Percentiles rank a stretch among this genome's conserved stretches.
These are phyloP conservation scores for Isoetes engelmannii DNA, from an alignment of 83 land plant genomes.

Conservation along the genomic window DNA sequence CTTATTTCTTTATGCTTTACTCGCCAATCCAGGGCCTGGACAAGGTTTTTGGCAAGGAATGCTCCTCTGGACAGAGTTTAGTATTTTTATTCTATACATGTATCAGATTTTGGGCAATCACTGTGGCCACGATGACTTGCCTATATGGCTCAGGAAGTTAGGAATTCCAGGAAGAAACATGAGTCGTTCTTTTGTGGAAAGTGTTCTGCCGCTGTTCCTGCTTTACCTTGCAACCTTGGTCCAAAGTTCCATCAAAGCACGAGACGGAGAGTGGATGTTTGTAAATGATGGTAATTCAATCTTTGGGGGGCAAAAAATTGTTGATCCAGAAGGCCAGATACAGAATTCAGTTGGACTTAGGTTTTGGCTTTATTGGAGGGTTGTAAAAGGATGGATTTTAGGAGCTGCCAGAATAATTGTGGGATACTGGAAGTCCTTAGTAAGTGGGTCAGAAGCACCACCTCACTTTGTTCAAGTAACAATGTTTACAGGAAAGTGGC, in stretches of 20 bases:
- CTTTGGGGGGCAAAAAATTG: constrained; percentile 9
- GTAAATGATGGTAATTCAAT: constrained; percentile 31
- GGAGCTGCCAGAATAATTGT: constrained; percentile 30
- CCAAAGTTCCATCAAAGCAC: constrained; percentile 86
- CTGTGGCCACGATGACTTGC: constrained; percentile 45
- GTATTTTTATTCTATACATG: constrained; percentile 73
- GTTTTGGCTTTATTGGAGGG: constrained; percentile 31
- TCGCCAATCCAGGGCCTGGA: constrained; percentile 88
- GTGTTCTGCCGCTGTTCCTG: constrained; percentile 77
- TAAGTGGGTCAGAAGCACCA: constrained; percentile 84
- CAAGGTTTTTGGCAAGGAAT: constrained; percentile 74
- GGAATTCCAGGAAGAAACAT: constrained; percentile 67
- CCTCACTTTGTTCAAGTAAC: constrained; percentile 95
- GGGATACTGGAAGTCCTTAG: constrained; percentile 74
- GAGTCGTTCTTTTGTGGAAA: constrained; percentile 71
- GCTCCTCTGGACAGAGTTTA: constrained; percentile 84
- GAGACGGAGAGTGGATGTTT: constrained; percentile 85
- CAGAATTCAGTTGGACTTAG: neutral
- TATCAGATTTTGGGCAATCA: constrained; percentile 82
- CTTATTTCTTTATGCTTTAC: constrained; percentile 87
- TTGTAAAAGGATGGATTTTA: constrained; percentile 23
- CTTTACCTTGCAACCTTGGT: constrained; percentile 86
- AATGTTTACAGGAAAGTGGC: constrained; percentile 65
- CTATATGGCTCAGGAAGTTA: constrained; percentile 41
- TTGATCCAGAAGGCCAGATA: constrained; percentile 20